These are phyloP conservation scores for Lycium barbarum DNA, from an alignment of 257 asterid species.

Conservation along the genomic window DNA sequence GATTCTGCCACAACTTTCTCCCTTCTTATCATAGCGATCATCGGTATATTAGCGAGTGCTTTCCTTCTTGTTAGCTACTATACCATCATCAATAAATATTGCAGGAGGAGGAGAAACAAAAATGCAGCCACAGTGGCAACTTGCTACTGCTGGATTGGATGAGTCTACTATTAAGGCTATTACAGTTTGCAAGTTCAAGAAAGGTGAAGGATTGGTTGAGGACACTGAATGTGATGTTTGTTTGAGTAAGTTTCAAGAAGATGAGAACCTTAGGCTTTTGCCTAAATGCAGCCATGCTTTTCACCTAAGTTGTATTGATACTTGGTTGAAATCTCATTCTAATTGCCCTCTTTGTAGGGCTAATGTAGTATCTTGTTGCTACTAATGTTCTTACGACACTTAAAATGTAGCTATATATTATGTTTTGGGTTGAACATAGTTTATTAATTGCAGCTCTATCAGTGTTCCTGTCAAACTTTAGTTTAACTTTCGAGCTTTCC, in stretches of 20 bases:
- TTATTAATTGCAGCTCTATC: too few relatives aligned
- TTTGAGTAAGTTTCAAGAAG: conserved; percentile 67
- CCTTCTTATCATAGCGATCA: conserved; percentile 73
- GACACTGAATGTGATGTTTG: conserved; percentile 83
- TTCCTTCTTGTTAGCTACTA: conserved; percentile 73
- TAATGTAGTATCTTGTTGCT: not conserved
- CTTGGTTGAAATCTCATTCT: conserved; percentile 79
- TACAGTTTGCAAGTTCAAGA: conserved; percentile 56
- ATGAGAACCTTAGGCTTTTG: conserved; percentile 69
- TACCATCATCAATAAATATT: conserved; percentile 65
- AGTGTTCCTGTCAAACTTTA: too few relatives aligned
- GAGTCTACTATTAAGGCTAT: conserved; percentile 61
- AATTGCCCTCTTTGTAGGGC: conserved; percentile 89
- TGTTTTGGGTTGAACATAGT: too few relatives aligned
- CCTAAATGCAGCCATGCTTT: conserved; percentile 92
- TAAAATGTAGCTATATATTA: too few relatives aligned
- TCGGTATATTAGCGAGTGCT: conserved; percentile 65
- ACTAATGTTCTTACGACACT: too few relatives aligned
- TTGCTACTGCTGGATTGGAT: conserved; percentile 59
- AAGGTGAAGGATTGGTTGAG: conserved; percentile 59
- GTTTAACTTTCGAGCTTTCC: too few relatives aligned
- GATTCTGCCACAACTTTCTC: conserved; percentile 55
- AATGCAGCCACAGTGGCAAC: conserved; percentile 34
- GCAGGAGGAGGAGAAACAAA: conserved; percentile 47
- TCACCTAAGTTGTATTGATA: conserved; percentile 79